A percentile compares a stretch with the other conserved stretches of the same genome.
phyloP scores from a whole-genome alignment of 306 rosid genomes.

The Lathyrus sativus region DNA sequence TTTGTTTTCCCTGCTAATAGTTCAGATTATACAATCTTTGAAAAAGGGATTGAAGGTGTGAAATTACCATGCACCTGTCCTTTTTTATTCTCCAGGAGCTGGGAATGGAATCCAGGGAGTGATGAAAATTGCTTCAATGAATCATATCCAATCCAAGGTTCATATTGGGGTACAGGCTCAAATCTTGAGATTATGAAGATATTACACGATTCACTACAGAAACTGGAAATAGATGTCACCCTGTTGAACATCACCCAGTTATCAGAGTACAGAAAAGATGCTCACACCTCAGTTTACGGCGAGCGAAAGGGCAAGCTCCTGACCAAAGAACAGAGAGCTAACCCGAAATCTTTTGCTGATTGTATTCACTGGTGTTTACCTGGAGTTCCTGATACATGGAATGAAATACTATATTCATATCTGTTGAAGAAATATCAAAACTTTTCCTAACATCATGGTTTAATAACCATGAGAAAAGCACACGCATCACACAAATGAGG shows the following conservation, averaged over 20 bases:
- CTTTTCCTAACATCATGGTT: constrained; percentile 34
- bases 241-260: constrained; percentile 76
- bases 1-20: neutral
- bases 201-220: constrained; percentile 44
- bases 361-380: constrained; percentile 97
- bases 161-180: constrained; percentile 89
- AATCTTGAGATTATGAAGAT: constrained; percentile 77
- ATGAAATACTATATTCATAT: constrained; percentile 73
- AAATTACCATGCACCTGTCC: neutral
- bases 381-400: constrained; percentile 96
- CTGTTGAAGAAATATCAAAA: constrained; percentile 62
- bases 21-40: too few species aligned
- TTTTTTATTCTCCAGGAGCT: constrained; percentile 51
- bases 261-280: constrained; percentile 89
- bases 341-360: constrained; percentile 73
- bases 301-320: constrained; percentile 82
- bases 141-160: constrained; percentile 61
- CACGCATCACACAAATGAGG: constrained; percentile 22
- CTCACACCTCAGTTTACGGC: constrained; percentile 75
- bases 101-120: constrained; percentile 87
- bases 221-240: constrained; percentile 59
- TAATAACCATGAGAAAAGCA: constrained; percentile 16
- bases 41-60: neutral
- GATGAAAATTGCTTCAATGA: constrained; percentile 79
- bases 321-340: constrained; percentile 71